These are phyloP conservation scores for Taphrina betulina DNA, from an alignment of 1,139 yeast species.

Conservation along the genomic window DNA sequence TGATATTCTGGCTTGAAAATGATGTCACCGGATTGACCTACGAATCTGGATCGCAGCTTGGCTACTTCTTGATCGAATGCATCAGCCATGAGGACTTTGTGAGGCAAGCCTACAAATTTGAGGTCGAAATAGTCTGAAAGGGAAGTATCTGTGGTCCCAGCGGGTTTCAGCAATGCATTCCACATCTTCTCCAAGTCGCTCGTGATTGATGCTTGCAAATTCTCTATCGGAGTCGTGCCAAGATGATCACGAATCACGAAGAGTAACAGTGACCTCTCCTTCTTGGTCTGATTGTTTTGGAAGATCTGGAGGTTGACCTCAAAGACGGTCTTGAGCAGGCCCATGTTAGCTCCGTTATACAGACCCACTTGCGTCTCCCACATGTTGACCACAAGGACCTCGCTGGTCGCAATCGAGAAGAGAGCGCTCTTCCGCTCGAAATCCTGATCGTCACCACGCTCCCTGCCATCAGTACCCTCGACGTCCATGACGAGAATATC, in stretches of 20 bases:
- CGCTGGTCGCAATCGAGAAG: conserved; percentile 90
- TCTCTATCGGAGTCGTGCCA: conserved; percentile 79
- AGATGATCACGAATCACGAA: conserved; percentile 91
- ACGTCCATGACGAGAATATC: conserved; percentile 84
- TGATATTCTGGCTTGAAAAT: conserved; percentile 72
- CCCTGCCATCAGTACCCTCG: conserved; percentile 97
- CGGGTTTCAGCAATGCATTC: conserved; percentile 69
- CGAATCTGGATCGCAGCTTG: conserved; percentile 61
- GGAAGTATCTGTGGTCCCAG: conserved; percentile 50
- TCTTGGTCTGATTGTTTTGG: conserved; percentile 43
- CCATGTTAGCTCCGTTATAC: conserved; percentile 98
- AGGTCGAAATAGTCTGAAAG: conserved; percentile 81
- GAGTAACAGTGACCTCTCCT: conserved; percentile 54
- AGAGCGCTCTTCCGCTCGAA: conserved; percentile 94
- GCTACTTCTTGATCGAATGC: conserved; percentile 66
- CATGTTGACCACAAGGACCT: conserved; percentile 81
- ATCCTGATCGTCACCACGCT: conserved; percentile 97
- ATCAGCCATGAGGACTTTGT: conserved; percentile 77
- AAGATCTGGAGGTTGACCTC: conserved; percentile 89
- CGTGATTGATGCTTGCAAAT: conserved; percentile 64
- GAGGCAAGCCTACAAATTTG: conserved; percentile 77
- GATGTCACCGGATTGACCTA: conserved; percentile 42
- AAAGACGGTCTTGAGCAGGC: conserved; percentile 86
- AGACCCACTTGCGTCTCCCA: conserved; percentile 98
- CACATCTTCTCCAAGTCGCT: conserved; percentile 76